Base-by-base conservation (phyloP, 2,329 filamentous ascomycete species). In the Gaeumannomyces tritici region DNA sequence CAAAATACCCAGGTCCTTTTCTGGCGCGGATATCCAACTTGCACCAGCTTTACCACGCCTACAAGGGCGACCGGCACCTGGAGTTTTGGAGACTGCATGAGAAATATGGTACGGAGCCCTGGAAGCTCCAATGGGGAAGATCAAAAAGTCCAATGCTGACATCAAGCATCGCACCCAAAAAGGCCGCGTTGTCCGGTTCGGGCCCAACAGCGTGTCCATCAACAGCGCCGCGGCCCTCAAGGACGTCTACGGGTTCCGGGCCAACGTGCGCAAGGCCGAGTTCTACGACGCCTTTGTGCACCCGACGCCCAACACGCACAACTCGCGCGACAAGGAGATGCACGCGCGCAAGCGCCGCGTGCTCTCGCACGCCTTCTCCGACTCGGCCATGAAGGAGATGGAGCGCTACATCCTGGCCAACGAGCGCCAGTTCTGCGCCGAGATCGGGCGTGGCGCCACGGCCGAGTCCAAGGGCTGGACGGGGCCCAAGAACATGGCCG, bases 221-320 rank as follows among this genome's bases (percentile, higher is more conserved):
- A 93, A 95, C 79, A 87, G 85, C 62, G 83, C 82, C 64, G 81
- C 82, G 9, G 88, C 89, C 0, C 77, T 90, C 63, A 84, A 85
- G 71, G 81, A 85, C 24, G 87, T 89, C 65, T 87, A 88, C 73
- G 84, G 85, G 66, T 84, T 86, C 76, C 78, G 79, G 59, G 73
- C 83, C 71, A 87, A 87, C 64, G 83, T 88, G 33, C 77, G 81
- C 73, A 90, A 91, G 75, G 81, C 87, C 55, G 81, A 86, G 67
- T 90, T 90, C 75, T 91, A 91, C 76, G 83, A 89, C 66, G 86
- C 86, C 55, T 90, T 90, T 71, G 85, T 86, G 1, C 86, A 89
- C 63, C 88, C 87, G 21, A 83, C 85, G 1, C 83, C 86, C 67
- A 90, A 90, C 75, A 90, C 88, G 1, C 88, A 90, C 75, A 90